phyloP scores from a whole-genome alignment of 2,329 filamentous ascomycete genomes.

The Stagonosporopsis chrysanthemi region DNA sequence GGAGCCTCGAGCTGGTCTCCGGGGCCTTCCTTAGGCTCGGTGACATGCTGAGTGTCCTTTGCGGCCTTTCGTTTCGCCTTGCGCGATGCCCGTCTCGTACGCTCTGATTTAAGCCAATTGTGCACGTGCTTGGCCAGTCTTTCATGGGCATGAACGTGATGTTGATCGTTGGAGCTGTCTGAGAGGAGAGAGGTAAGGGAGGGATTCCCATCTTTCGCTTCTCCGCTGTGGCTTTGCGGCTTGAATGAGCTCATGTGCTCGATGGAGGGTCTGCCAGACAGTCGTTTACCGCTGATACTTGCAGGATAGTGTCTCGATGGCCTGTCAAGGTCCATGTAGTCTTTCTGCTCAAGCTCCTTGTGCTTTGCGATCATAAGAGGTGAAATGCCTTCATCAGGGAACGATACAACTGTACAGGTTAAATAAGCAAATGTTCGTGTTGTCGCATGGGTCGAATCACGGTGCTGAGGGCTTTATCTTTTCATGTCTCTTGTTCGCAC shows the following conservation, averaged over 20 bases:
- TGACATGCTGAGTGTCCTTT: conserved; percentile 47
- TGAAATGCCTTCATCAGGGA: conserved; percentile 57
- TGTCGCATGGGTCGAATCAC: conserved; percentile 4
- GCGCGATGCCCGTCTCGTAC: conserved; percentile 67
- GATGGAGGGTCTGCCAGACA: conserved; percentile 53
- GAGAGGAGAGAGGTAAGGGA: conserved; percentile 42
- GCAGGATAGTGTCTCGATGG: conserved; percentile 46
- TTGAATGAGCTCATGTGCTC: conserved; percentile 41
- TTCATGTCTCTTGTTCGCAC: neutral
- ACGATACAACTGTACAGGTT: conserved; percentile 53
- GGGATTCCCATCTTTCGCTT: conserved; percentile 34
- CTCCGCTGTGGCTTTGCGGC: conserved; percentile 18
- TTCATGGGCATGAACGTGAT: conserved; percentile 40
- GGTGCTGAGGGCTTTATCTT: conserved; percentile 4
- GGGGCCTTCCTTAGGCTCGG: neutral
- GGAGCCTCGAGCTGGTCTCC: conserved; percentile 7
- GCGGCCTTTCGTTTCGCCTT: conserved; percentile 61
- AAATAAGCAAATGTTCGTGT: conserved; percentile 32
- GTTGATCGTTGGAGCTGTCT: conserved; percentile 36
- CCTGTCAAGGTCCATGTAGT: conserved; percentile 52
- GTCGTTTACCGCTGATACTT: conserved; percentile 51
- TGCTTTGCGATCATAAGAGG: conserved; percentile 56
- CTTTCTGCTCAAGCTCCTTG: conserved; percentile 54
- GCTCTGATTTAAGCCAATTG: conserved; percentile 85
- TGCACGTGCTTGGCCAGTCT: conserved; percentile 74